Evolutionary conservation across 139 green algal genomes (phyloP).

Genomic region (Picochlorum sp.): DNA sequence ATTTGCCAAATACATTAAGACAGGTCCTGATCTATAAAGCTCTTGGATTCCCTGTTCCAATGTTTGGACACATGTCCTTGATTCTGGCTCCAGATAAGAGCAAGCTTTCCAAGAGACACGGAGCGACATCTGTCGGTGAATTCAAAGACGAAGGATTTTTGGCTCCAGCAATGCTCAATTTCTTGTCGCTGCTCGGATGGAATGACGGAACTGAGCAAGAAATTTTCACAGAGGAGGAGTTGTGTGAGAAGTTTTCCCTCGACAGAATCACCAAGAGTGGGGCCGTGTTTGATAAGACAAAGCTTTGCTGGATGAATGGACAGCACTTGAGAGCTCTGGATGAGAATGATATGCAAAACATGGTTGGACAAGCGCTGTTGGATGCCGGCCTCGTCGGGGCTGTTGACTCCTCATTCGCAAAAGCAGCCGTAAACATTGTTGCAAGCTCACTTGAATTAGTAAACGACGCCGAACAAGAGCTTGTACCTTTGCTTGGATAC

Average conservation of each 20-base stretch:
- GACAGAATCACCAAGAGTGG: conserved; percentile 91
- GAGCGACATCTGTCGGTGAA: conserved; percentile 93
- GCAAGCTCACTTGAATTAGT: conserved; percentile 52
- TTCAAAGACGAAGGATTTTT: conserved; percentile 90
- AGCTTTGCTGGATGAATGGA: conserved; percentile 82
- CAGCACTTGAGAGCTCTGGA: conserved; percentile 74
- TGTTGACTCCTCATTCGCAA: conserved; percentile 49
- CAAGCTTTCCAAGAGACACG: conserved; percentile 97
- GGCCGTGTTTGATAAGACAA: conserved; percentile 93
- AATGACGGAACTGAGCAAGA: conserved; percentile 98
- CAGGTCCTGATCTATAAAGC: conserved; percentile 91
- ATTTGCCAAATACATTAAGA: conserved; percentile 97
- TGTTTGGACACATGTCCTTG: conserved; percentile 90
- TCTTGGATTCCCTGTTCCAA: conserved; percentile 72
- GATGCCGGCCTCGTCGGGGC: conserved; percentile 45
- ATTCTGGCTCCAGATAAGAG: conserved; percentile 95
- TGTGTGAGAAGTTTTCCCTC: conserved; percentile 66
- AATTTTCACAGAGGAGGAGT: conserved; percentile 61
- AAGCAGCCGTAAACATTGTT: conserved; percentile 38
- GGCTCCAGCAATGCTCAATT: conserved; percentile 91
- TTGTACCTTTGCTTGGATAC: conserved; percentile 72
- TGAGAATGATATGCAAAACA: conserved; percentile 34
- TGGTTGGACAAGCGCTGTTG: conserved; percentile 41
- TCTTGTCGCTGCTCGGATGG: conserved; percentile 93
- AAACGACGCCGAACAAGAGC: conserved; percentile 36